phyloP scores from a whole-genome alignment of 345 rosid genomes.

The Brassica rapa region DNA sequence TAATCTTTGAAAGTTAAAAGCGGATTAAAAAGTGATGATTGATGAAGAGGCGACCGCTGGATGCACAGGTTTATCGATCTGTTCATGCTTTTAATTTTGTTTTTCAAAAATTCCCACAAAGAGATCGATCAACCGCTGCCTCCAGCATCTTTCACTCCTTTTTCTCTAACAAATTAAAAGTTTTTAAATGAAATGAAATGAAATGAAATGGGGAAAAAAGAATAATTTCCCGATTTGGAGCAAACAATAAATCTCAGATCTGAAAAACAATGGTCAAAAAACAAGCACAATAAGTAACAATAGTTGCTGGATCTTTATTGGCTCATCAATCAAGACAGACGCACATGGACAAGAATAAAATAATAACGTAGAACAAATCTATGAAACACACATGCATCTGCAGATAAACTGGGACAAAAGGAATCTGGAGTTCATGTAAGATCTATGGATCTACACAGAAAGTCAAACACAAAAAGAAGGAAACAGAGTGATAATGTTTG shows the following conservation, averaged over 20 bases:
- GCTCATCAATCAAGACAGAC: slow-evolving; percentile 4
- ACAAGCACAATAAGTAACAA: background rate
- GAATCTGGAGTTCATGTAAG: background rate
- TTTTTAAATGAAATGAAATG: background rate
- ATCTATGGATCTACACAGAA: background rate
- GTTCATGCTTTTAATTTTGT: slow-evolving; percentile 55
- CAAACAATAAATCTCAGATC: slow-evolving; percentile 35
- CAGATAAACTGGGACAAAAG: background rate
- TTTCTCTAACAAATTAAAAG: background rate
- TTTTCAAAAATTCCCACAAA: slow-evolving; percentile 54
- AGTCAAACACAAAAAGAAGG: background rate
- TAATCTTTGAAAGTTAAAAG: background rate
- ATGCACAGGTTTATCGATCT: slow-evolving; percentile 99
- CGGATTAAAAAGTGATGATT: background rate
- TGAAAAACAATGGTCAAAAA: background rate
- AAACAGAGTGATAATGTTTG: background rate
- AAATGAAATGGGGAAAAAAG: background rate
- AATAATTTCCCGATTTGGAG: background rate
- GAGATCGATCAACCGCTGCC: slow-evolving; percentile 99
- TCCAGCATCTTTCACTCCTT: slow-evolving; percentile 64
- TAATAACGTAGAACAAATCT: background rate
- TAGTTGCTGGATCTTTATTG: background rate
- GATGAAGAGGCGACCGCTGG: slow-evolving; percentile 57
- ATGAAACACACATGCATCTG: background rate
- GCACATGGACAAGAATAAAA: background rate